phyloP scores from a whole-genome alignment of 2,329 filamentous ascomycete species.

The Xylariomycetidae sp. region DNA sequence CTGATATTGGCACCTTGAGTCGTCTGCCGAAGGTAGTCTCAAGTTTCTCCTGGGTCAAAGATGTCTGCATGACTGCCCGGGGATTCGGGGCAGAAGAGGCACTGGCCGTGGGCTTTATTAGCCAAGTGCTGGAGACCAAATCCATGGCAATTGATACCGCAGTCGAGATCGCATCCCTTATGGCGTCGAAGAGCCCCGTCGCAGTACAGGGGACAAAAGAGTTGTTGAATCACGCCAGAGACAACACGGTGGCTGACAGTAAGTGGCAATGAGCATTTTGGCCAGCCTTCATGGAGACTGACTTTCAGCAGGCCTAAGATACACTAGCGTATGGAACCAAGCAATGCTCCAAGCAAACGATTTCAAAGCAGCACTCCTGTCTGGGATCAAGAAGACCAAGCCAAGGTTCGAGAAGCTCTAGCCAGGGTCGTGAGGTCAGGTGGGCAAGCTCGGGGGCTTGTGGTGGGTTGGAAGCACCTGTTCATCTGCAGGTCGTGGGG shows the following conservation, averaged over 20 bases:
- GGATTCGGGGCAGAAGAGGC: slow-evolving; percentile 66
- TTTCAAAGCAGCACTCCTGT: slow-evolving; percentile 66
- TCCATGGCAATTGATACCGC: slow-evolving; percentile 23
- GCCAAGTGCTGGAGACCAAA: slow-evolving; percentile 49
- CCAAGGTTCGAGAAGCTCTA: slow-evolving; percentile 84
- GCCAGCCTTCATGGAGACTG: slow-evolving; percentile 6
- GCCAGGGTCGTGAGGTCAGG: too few species aligned
- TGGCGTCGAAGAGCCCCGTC: slow-evolving; percentile 80
- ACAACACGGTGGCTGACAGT: slow-evolving; percentile 73
- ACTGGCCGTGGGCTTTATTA: slow-evolving; percentile 62
- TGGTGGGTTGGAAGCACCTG: too few species aligned
- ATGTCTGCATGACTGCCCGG: slow-evolving; percentile 66
- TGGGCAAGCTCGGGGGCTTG: too few species aligned
- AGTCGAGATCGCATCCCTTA: slow-evolving; percentile 32
- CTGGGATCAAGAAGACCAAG: slow-evolving; percentile 70
- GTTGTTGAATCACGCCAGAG: slow-evolving; percentile 48
- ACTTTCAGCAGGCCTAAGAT: slow-evolving; percentile 55
- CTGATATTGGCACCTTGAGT: slow-evolving; percentile 70
- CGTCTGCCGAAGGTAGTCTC: slow-evolving; percentile 69
- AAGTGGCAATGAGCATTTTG: too few species aligned
- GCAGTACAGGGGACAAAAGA: slow-evolving; percentile 27
- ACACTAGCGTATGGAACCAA: slow-evolving; percentile 84
- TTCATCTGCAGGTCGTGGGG: too few species aligned
- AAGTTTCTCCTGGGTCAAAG: slow-evolving; percentile 70
- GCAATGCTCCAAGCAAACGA: slow-evolving; percentile 77